These are phyloP conservation scores for Aspergillus texensis DNA, from an alignment of 2,329 filamentous ascomycete genomes.

Conservation along the genomic window DNA sequence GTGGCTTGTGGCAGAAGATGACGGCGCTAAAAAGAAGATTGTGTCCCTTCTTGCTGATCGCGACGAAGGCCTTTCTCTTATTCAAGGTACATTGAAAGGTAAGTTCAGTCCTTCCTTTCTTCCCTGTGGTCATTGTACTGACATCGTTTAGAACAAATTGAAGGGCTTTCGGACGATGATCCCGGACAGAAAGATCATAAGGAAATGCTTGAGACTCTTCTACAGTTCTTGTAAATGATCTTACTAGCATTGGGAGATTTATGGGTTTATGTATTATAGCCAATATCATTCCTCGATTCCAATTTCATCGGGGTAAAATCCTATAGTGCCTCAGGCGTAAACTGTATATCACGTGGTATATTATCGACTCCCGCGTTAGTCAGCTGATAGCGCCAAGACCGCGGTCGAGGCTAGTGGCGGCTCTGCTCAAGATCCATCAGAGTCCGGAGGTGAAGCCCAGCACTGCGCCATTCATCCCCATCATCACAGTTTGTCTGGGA, in stretches of 20 bases:
- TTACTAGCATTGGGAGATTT: not conserved
- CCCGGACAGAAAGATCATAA: slow-evolving; percentile 57
- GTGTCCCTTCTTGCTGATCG: slow-evolving; percentile 65
- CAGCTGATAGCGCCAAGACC: slow-evolving; percentile 22
- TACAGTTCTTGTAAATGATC: slow-evolving; percentile 40
- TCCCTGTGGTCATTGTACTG: slow-evolving; percentile 10
- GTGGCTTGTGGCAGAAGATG: slow-evolving; percentile 90
- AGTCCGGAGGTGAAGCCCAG: slow-evolving; percentile 25
- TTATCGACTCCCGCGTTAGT: slow-evolving; percentile 11
- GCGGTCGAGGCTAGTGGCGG: slow-evolving; percentile 34
- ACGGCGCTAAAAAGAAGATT: slow-evolving; percentile 69
- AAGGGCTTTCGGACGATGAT: slow-evolving; percentile 58
- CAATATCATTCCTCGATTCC: not conserved
- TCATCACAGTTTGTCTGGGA: slow-evolving; percentile 30
- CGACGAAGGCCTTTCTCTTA: slow-evolving; percentile 64
- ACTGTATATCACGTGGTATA: slow-evolving; percentile 24
- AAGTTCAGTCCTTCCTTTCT: slow-evolving; percentile 21
- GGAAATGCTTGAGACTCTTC: slow-evolving; percentile 68
- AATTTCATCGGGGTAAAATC: not conserved
- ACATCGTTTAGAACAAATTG: slow-evolving; percentile 58
- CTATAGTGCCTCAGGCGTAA: slow-evolving; percentile 8
- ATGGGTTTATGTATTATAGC: not conserved
- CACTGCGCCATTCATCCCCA: slow-evolving; percentile 25
- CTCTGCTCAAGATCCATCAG: slow-evolving; percentile 37
- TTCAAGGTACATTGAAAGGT: slow-evolving; percentile 70